Base-by-base conservation (phyloP, 371 early-diverging fungal species). In the Mucor circinelloides region DNA sequence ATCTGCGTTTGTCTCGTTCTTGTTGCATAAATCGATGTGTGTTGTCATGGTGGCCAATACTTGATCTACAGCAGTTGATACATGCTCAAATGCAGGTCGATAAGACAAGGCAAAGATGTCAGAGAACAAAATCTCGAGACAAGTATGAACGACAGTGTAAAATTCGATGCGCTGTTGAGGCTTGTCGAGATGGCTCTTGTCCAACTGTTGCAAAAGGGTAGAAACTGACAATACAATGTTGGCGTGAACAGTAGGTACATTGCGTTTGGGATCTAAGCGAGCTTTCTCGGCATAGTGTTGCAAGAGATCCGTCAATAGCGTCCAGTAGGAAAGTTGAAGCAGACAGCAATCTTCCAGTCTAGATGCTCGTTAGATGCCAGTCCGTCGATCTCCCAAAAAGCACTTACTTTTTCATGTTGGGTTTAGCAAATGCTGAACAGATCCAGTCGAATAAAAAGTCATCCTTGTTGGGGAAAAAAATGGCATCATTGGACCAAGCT, bases 361-460 rank as follows among this genome's bases (percentile, higher is more conserved):
- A 57, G 9, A 15, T 7, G 12, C 13, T 21, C 19, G 21, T 30
- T 8, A 25, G 31, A 30, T 55, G 23, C 27, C 9, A 7, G 2
- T 38, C 23, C 13, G 21, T 17, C 31, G n/a, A n/a, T 21, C 17
- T 27, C 3, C 40, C 32, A 6, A 38, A 12, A 12, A 17, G 8
- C 10, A 31, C 63, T 71, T 77, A 83, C 83, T 77, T 75, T 69
- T 83, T 83, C 50, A 71, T 56, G 52, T 78, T 79, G 2, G 80
- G 71, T 63, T 75, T 80, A 19, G 71, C 67, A 34, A 83, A 72
- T 8, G 76, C 72, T 32, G 70, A 65, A 67, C 77, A 74, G 58
- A 83, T 66, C 83, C 83, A 83, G 28, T 79, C 78, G 25, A 83
- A 68, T 12, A 83, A 68, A 60, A 83, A 83, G 58, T 80, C 79